Evolutionary conservation across 1,139 yeast species (phyloP), one percentile per base, ranked within the genome.

Genomic region (Taphrina deformans): DNA sequence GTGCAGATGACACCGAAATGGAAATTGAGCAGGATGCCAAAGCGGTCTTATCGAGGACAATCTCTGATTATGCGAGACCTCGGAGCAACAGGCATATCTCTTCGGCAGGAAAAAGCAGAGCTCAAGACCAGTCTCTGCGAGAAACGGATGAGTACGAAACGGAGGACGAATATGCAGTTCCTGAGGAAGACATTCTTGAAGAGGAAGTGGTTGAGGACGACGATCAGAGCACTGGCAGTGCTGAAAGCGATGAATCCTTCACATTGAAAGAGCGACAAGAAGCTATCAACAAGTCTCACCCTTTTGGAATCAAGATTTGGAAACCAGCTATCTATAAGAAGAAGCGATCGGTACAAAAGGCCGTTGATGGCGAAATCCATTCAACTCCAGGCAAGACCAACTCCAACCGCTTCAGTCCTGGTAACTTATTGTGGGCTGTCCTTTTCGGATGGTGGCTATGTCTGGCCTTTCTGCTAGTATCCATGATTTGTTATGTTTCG

Each of bases 251-350:
- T 38, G 65, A 65, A 38, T 59, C 63, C 18, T 59, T 59, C 56
- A 59, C 63, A 16, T 50, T 59, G 40, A 59, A 93, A 68, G 97
- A 92, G 71, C 85, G 98, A 70, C 99, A 93, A 76, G 91, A 89
- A 70, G 99, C 99, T 2, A 95, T 93, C 74, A 93, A 93, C 73
- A 86, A 89, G 65, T 91, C 98, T 1, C 99, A 95, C 78, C 99
- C 99, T 0, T 93, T 93, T 74, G 99, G 99, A 81, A 91, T 93
- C 63, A 88, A 96, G 75, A 89, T 93, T 71, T 93, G 99, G 99
- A 93, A 93, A 73, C 99, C 99, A 0, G 97, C 99, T 1, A 80
- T 93, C 67, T 93, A 93, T 76, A 93, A 95, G 74, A 93, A 93
- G 75, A 83, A 84, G 68, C 85, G 99, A 72, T 89, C 97, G 1